Evolutionary conservation across 306 rosid species (phyloP).

Genomic region (Ormosia emarginata): DNA sequence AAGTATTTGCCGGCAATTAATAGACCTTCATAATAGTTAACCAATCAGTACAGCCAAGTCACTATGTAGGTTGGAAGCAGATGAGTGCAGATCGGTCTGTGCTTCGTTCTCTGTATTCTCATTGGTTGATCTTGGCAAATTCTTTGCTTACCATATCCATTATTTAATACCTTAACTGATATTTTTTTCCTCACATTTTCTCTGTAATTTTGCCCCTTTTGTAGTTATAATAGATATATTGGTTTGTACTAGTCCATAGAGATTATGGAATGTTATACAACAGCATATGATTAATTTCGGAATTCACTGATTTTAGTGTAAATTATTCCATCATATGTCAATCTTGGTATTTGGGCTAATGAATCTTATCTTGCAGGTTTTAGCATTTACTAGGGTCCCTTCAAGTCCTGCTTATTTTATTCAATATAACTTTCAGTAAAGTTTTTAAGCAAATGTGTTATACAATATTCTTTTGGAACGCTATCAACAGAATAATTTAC

Average conservation of each 20-base stretch:
- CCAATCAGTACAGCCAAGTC: constrained; percentile 18
- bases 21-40: constrained; percentile 21
- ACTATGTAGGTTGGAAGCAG: constrained; percentile 50
- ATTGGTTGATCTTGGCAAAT: constrained; percentile 36
- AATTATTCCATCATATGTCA: not conserved
- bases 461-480: not conserved
- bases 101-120: constrained; percentile 23
- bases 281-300: constrained; percentile 1
- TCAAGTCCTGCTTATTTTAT: not conserved
- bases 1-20: constrained; percentile 36
- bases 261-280: constrained; percentile 3
- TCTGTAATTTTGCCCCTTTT: not conserved
- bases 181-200: not conserved
- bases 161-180: not conserved
- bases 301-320: constrained; percentile 1
- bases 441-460: not conserved
- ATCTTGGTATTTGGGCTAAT: not conserved
- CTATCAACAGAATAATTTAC: not conserved
- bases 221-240: constrained; percentile 22
- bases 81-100: constrained; percentile 23
- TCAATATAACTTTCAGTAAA: not conserved
- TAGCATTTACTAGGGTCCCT: not conserved
- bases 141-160: constrained; percentile 28
- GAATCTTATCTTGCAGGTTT: not conserved
- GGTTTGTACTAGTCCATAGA: constrained; percentile 23